Evolutionary conservation across 2,329 filamentous ascomycete genomes (phyloP), one percentile per base, ranked within the genome.

Genomic region (Diaporthe amygdali): DNA sequence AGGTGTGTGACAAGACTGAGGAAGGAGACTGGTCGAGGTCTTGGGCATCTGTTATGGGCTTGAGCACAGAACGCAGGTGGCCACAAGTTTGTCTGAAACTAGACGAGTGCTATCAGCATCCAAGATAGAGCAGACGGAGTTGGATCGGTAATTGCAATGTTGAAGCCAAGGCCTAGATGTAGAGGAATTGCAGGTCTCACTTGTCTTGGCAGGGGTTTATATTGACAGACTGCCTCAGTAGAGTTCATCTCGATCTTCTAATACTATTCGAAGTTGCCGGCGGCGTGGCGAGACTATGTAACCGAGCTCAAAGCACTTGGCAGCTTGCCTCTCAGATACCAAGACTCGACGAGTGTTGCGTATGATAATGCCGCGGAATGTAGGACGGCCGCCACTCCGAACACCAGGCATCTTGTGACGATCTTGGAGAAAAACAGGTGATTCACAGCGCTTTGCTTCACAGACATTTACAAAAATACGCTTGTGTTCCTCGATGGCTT

Each of bases 11-110:
- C 22, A 34, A 34, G 10, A 34, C 17, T 25, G 20, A 22, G 27
- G 22, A 22, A 25, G 41, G 20, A 34, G 9, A 27, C 54, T 56
- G 54, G 25, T 47, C 32, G 41, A 63, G 56, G 20, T 47, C 41
- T 63, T 63, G 56, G 41, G 56, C 56, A 63, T 63, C 56, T 63
- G 41, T 63, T 63, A 47, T 63, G 56, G 41, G 56, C 27, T 63
- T 47, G 56, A 63, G 56, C 41, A 63, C 56, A 30, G 56, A 32
- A 10, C 7, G 20, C 25, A 27, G 41, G 41, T 14, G 56, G 56
- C 56, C 20, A 34, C 25, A 25, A 22, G 41, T 34, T 17, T 47
- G 46, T 30, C 41, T 63, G 56, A 63, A 63, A 47, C 41, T 32
- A 10, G 41, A 15, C 32, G 27, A 46, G 41, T 63, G 17, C 41